Percentiles rank a stretch among this genome's conserved stretches.
These are phyloP conservation scores for Saccharum hybrid DNA, from an alignment of 202 grass and related monocot genomes.

Conservation along the genomic window DNA sequence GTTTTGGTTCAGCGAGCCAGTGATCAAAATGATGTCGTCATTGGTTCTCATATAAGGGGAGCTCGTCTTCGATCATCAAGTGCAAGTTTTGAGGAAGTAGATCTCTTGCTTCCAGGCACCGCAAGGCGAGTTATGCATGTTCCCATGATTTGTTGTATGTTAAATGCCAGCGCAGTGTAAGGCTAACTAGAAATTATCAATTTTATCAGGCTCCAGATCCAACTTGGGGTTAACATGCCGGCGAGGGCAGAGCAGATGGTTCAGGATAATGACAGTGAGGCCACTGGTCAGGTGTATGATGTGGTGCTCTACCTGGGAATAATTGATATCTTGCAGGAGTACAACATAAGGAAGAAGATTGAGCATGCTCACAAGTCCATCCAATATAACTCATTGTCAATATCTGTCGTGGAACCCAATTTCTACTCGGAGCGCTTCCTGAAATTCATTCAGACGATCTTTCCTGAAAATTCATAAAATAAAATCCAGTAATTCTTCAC, in stretches of 20 bases:
- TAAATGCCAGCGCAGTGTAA: not conserved
- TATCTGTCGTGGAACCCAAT: constrained; percentile 77
- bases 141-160: not conserved
- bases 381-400: constrained; percentile 75
- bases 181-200: not conserved
- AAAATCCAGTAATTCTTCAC: not conserved
- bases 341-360: constrained; percentile 87
- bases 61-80: constrained; percentile 77
- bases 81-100: constrained; percentile 89
- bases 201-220: constrained; percentile 78
- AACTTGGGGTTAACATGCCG: constrained; percentile 96
- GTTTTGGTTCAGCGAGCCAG: constrained; percentile 73
- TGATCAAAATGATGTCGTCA: constrained; percentile 74
- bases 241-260: constrained; percentile 73
- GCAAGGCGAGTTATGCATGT: constrained; percentile 55
- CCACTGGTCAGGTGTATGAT: constrained; percentile 68
- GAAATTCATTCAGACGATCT: constrained; percentile 75
- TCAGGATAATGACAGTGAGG: constrained; percentile 47
- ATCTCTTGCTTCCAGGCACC: constrained; percentile 94
- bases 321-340: constrained; percentile 94
- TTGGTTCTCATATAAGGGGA: constrained; percentile 91
- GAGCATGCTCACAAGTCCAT: constrained; percentile 91
- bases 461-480: constrained; percentile 72
- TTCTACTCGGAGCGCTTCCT: constrained; percentile 86
- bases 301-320: constrained; percentile 95